phyloP scores from a whole-genome alignment of 768 basidiomycete species.

The Hydnomerulius pinastri region DNA sequence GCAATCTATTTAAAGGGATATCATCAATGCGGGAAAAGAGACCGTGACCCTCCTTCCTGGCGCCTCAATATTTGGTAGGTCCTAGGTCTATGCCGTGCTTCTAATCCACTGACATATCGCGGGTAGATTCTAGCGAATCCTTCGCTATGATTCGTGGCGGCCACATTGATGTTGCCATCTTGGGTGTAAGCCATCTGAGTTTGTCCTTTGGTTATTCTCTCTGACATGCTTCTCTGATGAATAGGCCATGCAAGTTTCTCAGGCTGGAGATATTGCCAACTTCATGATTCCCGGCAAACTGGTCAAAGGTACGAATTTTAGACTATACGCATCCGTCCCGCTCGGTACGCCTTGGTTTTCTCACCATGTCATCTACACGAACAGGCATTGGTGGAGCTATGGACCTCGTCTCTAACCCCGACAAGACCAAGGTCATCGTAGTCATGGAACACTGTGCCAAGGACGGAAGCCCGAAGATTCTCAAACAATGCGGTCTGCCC shows the following conservation, averaged over 20 bases:
- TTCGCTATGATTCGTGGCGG: constrained; percentile 99
- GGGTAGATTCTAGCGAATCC: constrained; percentile 79
- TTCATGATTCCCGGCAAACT: constrained; percentile 98
- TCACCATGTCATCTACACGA: constrained; percentile 11
- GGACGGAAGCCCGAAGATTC: constrained; percentile 87
- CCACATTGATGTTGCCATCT: constrained; percentile 90
- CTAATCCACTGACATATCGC: neutral
- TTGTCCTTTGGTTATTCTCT: neutral
- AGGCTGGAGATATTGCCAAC: constrained; percentile 92
- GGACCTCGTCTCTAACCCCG: constrained; percentile 96
- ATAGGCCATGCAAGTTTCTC: constrained; percentile 94
- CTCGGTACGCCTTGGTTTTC: neutral
- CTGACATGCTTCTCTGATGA: constrained; percentile 4
- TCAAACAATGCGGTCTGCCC: constrained; percentile 79
- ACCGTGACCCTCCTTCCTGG: constrained; percentile 92
- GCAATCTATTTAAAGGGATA: constrained; percentile 53
- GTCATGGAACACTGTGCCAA: constrained; percentile 91
- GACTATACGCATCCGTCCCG: neutral
- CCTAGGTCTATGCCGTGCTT: neutral
- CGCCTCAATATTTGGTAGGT: constrained; percentile 84
- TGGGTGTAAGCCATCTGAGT: constrained; percentile 62
- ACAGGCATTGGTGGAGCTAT: constrained; percentile 93
- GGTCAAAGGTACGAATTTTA: constrained; percentile 60
- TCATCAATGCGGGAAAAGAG: constrained; percentile 95
- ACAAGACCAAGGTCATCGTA: constrained; percentile 89